Percentiles rank a stretch among this genome's conserved stretches.
Evolutionary conservation across 108 stramenopile genomes (phyloP).

Genomic region (Licmophora abbreviata): DNA sequence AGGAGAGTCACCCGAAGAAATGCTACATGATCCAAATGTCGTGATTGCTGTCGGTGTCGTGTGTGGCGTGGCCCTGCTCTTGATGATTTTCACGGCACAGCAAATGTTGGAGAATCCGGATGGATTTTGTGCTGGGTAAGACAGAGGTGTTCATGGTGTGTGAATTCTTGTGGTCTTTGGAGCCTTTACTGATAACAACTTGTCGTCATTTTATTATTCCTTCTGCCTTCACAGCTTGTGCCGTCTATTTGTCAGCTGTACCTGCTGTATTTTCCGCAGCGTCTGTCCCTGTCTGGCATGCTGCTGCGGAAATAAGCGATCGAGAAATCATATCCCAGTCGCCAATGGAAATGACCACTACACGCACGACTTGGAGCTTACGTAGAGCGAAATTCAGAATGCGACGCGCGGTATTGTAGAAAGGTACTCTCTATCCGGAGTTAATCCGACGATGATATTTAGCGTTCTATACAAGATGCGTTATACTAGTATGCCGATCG

Average conservation of each 20-base stretch:
- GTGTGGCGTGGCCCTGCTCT: conserved; percentile 35
- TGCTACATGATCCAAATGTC: conserved; percentile 31
- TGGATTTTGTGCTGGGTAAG: conserved; percentile 60
- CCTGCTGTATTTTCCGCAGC: conserved; percentile 48
- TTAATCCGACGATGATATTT: too few species aligned
- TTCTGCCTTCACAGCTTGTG: conserved; percentile 32
- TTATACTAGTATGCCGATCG: too few species aligned
- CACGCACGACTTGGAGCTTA: too few species aligned
- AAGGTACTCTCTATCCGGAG: too few species aligned
- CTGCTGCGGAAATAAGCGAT: conserved; percentile 21
- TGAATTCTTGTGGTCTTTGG: too few species aligned
- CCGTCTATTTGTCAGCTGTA: conserved; percentile 20
- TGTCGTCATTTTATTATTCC: not conserved
- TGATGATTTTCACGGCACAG: conserved; percentile 53
- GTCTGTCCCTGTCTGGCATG: conserved; percentile 46
- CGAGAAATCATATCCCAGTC: conserved; percentile 10
- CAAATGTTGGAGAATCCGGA: conserved; percentile 76
- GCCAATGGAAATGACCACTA: too few species aligned
- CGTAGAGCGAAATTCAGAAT: too few species aligned
- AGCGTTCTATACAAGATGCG: too few species aligned
- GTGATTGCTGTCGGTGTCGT: conserved; percentile 18
- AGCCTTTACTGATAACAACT: conserved; percentile 1
- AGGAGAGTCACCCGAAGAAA: conserved; percentile 20
- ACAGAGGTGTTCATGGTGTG: too few species aligned
- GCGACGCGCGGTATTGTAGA: too few species aligned